Base-by-base conservation (phyloP, 208 protist species). In the Wallacemonas sp. region DNA sequence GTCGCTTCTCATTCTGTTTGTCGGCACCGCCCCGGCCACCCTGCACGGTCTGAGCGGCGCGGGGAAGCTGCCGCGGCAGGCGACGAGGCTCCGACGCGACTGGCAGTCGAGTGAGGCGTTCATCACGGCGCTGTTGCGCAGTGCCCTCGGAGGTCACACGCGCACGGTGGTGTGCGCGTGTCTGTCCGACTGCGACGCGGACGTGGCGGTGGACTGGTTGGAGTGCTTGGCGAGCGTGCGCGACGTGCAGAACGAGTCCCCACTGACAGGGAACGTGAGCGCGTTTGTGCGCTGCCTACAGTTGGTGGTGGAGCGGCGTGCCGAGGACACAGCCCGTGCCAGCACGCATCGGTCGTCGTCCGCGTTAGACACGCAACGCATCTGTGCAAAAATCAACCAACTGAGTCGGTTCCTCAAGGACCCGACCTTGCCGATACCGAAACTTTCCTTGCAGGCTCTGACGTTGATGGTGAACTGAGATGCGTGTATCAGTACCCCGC, bases 161-260 rank as follows among this genome's bases (percentile, higher is more conserved):
- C 66, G 59, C 46, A 74, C 67, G 0, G 32, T 59, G 10, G 25
- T 61, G 23, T 79, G 67, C 42, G 44, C 67, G 28, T 79, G 66
- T 29, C 46, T 79, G n/a, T 79, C 73, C 22, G 61, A 79, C 62
- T 79, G 67, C 42, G 62, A 74, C 52, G 16, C 59, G 1, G 54
- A 61, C 39, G 63, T 54, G 10, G 46, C 59, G 3, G 45, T 57
- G 4, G 31, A 41, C 28, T 79, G 69, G 74, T 59, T 75, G 8
- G 62, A 57, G 10, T 39, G 25, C 23, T 18, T 75, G 41, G 22
- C 46, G 20, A 36, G 49, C 1, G 59, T 59, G 3, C 57, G 74
- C 10, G 12, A 33, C 1, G 28, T 75, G 20, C 4, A 31, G 26
- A 70, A 74, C 50, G 18, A 26, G 12, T 22, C 41, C 26, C 64